Conservation (phyloP, 352 stramenopile species). For the Globisporangium sylvaticum region DNA sequence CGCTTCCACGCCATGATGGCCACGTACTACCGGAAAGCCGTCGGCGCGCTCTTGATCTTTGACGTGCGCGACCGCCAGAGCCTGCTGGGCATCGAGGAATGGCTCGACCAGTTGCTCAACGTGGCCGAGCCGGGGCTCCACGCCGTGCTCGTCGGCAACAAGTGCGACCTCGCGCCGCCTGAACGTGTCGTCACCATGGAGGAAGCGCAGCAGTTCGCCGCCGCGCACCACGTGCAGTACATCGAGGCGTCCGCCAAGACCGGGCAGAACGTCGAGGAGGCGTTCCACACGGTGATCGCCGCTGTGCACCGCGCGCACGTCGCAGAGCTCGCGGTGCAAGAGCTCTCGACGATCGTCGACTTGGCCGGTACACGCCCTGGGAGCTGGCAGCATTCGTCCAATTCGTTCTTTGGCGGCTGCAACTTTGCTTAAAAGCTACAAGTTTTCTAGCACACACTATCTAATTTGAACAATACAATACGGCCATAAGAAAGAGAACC, state of each 20-base stretch:
- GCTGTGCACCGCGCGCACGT: slow-evolving; percentile 48
- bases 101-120: slow-evolving; percentile 72
- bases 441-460: background rate
- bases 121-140: slow-evolving; percentile 67
- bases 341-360: slow-evolving; percentile 32
- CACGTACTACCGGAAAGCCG: slow-evolving; percentile 85
- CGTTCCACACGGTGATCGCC: slow-evolving; percentile 55
- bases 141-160: slow-evolving; percentile 71
- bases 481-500: background rate
- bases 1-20: slow-evolving; percentile 88
- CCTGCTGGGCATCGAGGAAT: slow-evolving; percentile 53
- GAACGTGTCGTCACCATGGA: slow-evolving; percentile 48
- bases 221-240: slow-evolving; percentile 68
- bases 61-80: slow-evolving; percentile 59
- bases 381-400: slow-evolving; percentile 3
- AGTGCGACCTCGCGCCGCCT: slow-evolving; percentile 46
- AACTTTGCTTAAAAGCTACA: slow-evolving; percentile 1
- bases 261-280: slow-evolving; percentile 53
- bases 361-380: slow-evolving; percentile 12
- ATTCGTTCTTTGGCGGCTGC: slow-evolving; percentile 27
- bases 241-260: slow-evolving; percentile 82
- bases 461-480: background rate
- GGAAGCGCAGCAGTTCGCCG: slow-evolving; percentile 66
- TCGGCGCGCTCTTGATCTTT: slow-evolving; percentile 76
- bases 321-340: slow-evolving; percentile 24